Percentiles rank a stretch among this genome's conserved stretches.
These are phyloP conservation scores for Penicillium decumbens DNA, from an alignment of 2,329 filamentous ascomycete species.

Conservation along the genomic window DNA sequence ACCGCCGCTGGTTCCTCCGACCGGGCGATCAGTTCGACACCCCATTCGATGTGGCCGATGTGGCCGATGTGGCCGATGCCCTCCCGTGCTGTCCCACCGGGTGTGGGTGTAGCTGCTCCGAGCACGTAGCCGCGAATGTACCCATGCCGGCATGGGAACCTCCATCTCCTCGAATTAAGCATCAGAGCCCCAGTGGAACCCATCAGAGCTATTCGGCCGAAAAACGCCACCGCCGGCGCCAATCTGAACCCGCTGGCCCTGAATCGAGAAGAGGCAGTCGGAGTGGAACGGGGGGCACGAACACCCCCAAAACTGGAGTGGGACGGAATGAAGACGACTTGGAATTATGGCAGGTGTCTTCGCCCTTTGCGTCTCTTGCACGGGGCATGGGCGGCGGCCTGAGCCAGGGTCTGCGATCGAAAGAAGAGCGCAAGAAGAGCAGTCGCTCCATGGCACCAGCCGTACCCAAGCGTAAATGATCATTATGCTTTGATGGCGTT, in stretches of 20 bases:
- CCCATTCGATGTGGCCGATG: constrained; percentile 10
- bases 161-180: constrained; percentile 9
- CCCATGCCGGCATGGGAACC: constrained; percentile 28
- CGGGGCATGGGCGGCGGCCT: constrained; percentile 42
- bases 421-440: constrained; percentile 30
- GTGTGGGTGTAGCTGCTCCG: constrained; percentile 47
- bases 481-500: not conserved
- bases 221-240: constrained; percentile 20
- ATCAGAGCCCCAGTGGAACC: not conserved
- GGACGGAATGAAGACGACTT: constrained; percentile 34
- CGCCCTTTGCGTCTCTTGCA: constrained; percentile 39
- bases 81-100: constrained; percentile 41
- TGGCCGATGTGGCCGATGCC: constrained; percentile 11
- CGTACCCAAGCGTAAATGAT: constrained; percentile 8
- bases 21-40: constrained; percentile 11
- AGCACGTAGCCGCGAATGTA: constrained; percentile 33
- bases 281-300: constrained; percentile 9
- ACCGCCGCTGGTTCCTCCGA: constrained; percentile 39
- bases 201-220: constrained; percentile 10
- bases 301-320: constrained; percentile 13
- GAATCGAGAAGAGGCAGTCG: constrained; percentile 6
- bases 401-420: constrained; percentile 37
- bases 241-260: constrained; percentile 15
- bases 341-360: constrained; percentile 33
- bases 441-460: constrained; percentile 16